phyloP scores from a whole-genome alignment of 1,139 yeast species.

The Sugiyamaella japonica region DNA sequence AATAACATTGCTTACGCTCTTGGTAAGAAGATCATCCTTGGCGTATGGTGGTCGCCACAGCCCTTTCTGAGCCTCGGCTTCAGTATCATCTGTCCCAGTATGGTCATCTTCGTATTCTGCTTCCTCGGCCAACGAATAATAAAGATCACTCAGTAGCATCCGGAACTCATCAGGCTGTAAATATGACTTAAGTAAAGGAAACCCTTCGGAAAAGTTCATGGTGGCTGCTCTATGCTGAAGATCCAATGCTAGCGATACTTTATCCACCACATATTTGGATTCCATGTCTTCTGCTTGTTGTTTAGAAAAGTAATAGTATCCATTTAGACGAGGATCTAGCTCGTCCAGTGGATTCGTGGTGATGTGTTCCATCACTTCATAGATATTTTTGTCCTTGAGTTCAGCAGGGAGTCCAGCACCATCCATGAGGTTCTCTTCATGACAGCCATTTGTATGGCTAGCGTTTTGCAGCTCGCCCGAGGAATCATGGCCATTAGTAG shows the following conservation, averaged over 20 bases:
- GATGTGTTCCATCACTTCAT: background rate
- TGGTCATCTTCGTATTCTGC: background rate
- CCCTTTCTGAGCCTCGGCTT: background rate
- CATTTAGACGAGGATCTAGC: slow-evolving; percentile 9
- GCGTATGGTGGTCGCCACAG: background rate
- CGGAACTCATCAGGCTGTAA: slow-evolving; percentile 24
- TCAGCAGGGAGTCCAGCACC: background rate
- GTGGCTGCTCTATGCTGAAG: slow-evolving; percentile 1
- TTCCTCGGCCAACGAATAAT: slow-evolving; percentile 21
- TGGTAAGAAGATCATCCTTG: slow-evolving; percentile 1
- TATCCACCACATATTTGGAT: slow-evolving; percentile 1
- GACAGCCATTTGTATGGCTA: too few relatives aligned
- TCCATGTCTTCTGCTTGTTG: background rate
- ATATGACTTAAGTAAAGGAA: slow-evolving; percentile 16
- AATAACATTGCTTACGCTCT: slow-evolving; percentile 1
- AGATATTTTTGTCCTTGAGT: background rate
- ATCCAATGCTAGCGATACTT: background rate
- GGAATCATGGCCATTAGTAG: background rate
- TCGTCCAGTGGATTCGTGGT: background rate
- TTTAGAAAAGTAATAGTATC: slow-evolving; percentile 3
- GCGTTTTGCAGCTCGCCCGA: too few relatives aligned
- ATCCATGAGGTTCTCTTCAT: too few relatives aligned
- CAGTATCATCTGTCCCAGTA: background rate
- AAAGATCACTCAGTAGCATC: slow-evolving; percentile 22
- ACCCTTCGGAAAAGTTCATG: slow-evolving; percentile 7